Evolutionary conservation across 2,329 filamentous ascomycete genomes (phyloP), one percentile per base, ranked within the genome.

Genomic region (Trichophyton schoenleinii): DNA sequence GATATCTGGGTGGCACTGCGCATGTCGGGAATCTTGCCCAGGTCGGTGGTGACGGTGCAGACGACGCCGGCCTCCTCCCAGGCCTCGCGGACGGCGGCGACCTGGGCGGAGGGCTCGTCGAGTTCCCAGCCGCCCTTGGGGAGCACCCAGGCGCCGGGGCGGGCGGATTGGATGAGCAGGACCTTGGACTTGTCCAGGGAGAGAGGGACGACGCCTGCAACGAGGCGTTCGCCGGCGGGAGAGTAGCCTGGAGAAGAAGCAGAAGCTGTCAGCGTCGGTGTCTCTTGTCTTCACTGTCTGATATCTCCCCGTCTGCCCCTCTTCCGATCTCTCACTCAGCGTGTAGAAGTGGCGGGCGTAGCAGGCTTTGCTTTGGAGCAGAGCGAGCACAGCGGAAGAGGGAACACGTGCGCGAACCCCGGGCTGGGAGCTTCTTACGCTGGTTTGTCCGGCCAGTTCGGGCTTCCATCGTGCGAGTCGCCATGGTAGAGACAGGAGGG

Each of bases 61-160:
- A 88, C 81, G 70, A 97, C 95, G 69, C 94, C 94, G 48, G 91
- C 94, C 78, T 97, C 94, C 78, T 97, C 94, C 94, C 94, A 97
- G 64, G 94, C 94, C 75, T 99, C 94, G 67, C 94, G 81, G 80
- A 80, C 87, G 76, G 84, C 84, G 61, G 94, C 94, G 62, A 94
- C 89, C 72, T 92, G 83, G 64, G 87, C 84, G 65, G 89, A 94
- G 64, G 86, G 83, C 77, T 99, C 94, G 75, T 99, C 94, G 38
- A 85, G 87, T 75, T 99, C 94, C 91, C 94, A 99, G 63, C 94
- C 94, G 71, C 94, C 94, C 74, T 99, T 99, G 63, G 94, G 94
- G 63, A 99, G 81, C 49, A 99, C 94, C 94, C 94, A 99, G 69
- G 89, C 89, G 73, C 89, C 89, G 69, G 91, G 87, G 66, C 89